phyloP scores from a whole-genome alignment of 371 early-diverging fungal species.

The Dichotomocladium elegans region DNA sequence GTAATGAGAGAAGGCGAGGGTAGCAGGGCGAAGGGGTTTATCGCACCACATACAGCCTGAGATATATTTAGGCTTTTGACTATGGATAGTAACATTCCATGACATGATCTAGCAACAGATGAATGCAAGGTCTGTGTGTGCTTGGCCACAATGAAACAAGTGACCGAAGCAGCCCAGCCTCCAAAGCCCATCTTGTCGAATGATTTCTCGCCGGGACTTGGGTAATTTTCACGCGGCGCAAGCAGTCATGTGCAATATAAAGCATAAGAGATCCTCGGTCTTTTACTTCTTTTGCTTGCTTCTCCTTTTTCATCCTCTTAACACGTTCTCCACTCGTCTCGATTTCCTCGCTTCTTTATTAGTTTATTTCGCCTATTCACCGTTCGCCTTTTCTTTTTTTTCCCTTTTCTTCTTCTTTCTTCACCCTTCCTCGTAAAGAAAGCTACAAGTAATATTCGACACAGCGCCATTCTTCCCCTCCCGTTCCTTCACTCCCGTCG shows the following conservation, averaged over 20 bases:
- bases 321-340: constrained; percentile 12
- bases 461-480: not conserved
- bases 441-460: not conserved
- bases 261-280: constrained; percentile 5
- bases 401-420: constrained; percentile 1
- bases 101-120: too few species aligned
- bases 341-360: constrained; percentile 6
- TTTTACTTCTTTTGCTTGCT: constrained; percentile 9
- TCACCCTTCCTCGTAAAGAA: not conserved
- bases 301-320: constrained; percentile 13
- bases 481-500: not conserved
- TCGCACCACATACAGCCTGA: too few species aligned
- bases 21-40: too few species aligned
- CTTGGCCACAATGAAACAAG: too few species aligned
- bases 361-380: constrained; percentile 1
- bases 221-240: constrained; percentile 1
- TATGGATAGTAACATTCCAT: too few species aligned
- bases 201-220: too few species aligned
- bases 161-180: too few species aligned
- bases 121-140: too few species aligned
- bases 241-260: not conserved
- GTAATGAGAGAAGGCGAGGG: too few species aligned
- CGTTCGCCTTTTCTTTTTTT: constrained; percentile 7
- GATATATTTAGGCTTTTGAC: too few species aligned
- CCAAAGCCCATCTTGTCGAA: too few species aligned